Evolutionary conservation across 306 rosid genomes (phyloP).

Genomic region (Adenanthera pavonina): DNA sequence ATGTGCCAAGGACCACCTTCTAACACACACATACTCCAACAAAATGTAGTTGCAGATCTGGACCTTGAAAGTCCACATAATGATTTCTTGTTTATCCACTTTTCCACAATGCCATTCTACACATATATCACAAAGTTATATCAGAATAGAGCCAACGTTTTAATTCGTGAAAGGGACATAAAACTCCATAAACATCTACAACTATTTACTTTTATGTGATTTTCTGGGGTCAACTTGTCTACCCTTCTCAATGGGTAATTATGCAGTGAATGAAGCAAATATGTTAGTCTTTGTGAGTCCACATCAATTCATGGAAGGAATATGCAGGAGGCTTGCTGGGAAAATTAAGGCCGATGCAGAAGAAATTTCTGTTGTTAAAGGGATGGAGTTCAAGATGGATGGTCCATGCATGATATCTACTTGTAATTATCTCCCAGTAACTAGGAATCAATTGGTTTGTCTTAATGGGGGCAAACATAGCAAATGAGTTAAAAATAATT

Average conservation of each 20-base stretch:
- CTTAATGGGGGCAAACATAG: slow-evolving; percentile 97
- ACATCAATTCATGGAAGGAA: slow-evolving; percentile 96
- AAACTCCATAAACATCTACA: background rate
- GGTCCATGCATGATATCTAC: slow-evolving; percentile 98
- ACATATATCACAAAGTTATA: background rate
- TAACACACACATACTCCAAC: too few relatives aligned
- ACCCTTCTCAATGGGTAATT: slow-evolving; percentile 45
- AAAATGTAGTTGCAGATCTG: slow-evolving; percentile 86
- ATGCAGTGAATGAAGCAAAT: slow-evolving; percentile 83
- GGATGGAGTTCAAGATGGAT: slow-evolving; percentile 98
- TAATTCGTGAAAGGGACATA: background rate
- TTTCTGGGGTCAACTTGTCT: slow-evolving; percentile 22
- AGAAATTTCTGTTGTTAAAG: slow-evolving; percentile 96
- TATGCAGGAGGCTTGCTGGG: slow-evolving; percentile 80
- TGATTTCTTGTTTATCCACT: background rate
- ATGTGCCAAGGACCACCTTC: too few relatives aligned
- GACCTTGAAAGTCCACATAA: slow-evolving; percentile 88
- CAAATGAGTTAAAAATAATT: slow-evolving; percentile 58
- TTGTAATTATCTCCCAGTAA: slow-evolving; percentile 64
- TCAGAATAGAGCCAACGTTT: background rate
- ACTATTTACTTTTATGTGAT: background rate
- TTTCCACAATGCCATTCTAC: background rate
- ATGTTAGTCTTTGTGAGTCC: slow-evolving; percentile 99
- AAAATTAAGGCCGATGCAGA: slow-evolving; percentile 76
- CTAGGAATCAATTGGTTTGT: slow-evolving; percentile 88